Evolutionary conservation across 1,284 basidiomycete genomes (phyloP).

Genomic region (Chiua sp.): DNA sequence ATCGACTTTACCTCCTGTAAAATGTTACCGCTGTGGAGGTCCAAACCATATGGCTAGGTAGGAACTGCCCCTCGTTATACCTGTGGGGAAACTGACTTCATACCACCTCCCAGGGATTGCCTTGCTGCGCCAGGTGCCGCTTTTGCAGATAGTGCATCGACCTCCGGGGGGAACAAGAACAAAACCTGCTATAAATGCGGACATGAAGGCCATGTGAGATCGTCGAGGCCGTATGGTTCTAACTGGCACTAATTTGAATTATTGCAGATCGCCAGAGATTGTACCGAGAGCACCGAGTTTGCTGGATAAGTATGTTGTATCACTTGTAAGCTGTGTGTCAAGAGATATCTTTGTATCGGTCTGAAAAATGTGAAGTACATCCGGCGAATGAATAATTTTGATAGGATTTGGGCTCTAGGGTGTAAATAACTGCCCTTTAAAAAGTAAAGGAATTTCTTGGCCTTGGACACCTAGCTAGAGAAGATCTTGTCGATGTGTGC

Average conservation of each 20-base stretch:
- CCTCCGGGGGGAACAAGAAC: slow-evolving; percentile 56
- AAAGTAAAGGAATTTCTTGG: neutral
- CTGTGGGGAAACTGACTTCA: slow-evolving; percentile 9
- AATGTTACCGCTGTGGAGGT: slow-evolving; percentile 84
- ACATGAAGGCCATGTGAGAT: slow-evolving; percentile 79
- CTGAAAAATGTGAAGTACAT: slow-evolving; percentile 17
- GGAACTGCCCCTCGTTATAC: neutral
- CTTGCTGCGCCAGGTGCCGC: slow-evolving; percentile 70
- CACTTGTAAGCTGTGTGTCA: slow-evolving; percentile 10
- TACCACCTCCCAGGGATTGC: slow-evolving; percentile 64
- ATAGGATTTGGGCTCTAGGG: neutral
- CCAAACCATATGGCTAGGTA: slow-evolving; percentile 85
- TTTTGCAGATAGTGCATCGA: slow-evolving; percentile 50
- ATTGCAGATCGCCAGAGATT: slow-evolving; percentile 76
- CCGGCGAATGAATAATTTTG: slow-evolving; percentile 11
- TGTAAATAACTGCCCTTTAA: neutral
- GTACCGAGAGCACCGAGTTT: slow-evolving; percentile 66
- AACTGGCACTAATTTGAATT: slow-evolving; percentile 19
- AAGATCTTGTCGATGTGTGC: slow-evolving; percentile 3
- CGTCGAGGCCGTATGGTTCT: neutral
- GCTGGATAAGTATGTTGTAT: slow-evolving; percentile 34
- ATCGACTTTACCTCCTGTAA: slow-evolving; percentile 78
- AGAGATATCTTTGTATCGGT: slow-evolving; percentile 12
- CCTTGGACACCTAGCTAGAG: too few species aligned
- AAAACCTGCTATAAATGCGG: slow-evolving; percentile 90